phyloP scores from a whole-genome alignment of 768 basidiomycete species.

The Leccinum sublutescens region DNA sequence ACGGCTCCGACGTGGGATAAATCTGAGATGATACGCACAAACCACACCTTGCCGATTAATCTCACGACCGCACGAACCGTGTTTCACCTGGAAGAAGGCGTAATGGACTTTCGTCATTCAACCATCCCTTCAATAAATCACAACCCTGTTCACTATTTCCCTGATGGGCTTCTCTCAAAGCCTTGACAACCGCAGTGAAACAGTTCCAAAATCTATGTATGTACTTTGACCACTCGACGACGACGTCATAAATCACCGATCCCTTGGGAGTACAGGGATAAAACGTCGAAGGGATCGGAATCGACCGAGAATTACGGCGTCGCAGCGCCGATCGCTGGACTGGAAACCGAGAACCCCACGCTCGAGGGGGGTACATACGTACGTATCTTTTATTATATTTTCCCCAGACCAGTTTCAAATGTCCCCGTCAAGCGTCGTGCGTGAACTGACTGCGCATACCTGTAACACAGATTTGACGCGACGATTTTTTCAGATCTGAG shows the following conservation, averaged over 20 bases:
- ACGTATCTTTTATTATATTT: background rate
- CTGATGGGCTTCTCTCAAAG: background rate
- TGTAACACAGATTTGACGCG: background rate
- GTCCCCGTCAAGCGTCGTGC: background rate
- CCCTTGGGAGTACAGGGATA: background rate
- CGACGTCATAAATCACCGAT: background rate
- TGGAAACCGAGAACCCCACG: background rate
- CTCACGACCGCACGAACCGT: background rate
- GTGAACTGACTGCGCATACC: background rate
- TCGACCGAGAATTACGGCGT: background rate
- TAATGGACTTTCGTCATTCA: background rate
- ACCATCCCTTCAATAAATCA: background rate
- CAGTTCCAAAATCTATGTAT: background rate
- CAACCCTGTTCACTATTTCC: background rate
- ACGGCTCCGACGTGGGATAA: background rate
- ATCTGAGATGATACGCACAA: background rate
- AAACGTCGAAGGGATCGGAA: background rate
- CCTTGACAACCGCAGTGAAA: conserved; percentile 7
- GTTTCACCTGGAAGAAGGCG: background rate
- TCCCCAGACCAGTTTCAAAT: background rate
- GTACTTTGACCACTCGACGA: background rate
- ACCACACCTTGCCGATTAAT: background rate
- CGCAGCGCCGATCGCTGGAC: background rate
- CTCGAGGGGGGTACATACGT: background rate
- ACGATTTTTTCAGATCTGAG: background rate